Conservation (phyloP, 306 rosid species). For the Ormosia emarginata region DNA sequence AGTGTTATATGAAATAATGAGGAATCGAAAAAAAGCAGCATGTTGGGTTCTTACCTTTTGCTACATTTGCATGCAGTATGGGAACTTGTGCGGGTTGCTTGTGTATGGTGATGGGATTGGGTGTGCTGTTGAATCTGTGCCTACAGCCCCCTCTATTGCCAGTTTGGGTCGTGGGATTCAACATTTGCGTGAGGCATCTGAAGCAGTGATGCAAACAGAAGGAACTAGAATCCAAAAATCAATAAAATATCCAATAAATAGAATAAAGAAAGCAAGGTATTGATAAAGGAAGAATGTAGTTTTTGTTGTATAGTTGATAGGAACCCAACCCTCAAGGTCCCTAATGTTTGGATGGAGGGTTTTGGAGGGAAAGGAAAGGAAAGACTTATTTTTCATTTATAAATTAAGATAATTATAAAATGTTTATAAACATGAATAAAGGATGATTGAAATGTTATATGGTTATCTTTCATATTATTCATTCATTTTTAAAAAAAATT, state of each 20-base stretch:
- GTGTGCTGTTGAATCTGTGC: constrained; percentile 51
- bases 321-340: no score
- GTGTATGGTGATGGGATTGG: constrained; percentile 73
- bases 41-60: constrained; percentile 65
- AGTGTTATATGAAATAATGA: constrained; percentile 80
- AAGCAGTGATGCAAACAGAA: constrained; percentile 44
- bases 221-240: constrained; percentile 59
- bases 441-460: no score
- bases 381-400: no score
- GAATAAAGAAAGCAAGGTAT: constrained; percentile 50
- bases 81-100: constrained; percentile 64
- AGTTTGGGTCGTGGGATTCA: constrained; percentile 78
- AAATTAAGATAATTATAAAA: no score
- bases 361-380: no score
- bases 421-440: no score
- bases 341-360: no score
- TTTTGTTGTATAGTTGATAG: constrained; percentile 28
- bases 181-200: constrained; percentile 51
- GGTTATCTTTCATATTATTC: no score
- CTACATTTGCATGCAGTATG: constrained; percentile 65
- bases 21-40: constrained; percentile 48
- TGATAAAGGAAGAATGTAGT: constrained; percentile 30
- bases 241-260: constrained; percentile 46
- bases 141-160: constrained; percentile 77
- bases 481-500: no score